Conservation (phyloP, 2,329 filamentous ascomycete genomes). For the Achaetomium macrosporum region DNA sequence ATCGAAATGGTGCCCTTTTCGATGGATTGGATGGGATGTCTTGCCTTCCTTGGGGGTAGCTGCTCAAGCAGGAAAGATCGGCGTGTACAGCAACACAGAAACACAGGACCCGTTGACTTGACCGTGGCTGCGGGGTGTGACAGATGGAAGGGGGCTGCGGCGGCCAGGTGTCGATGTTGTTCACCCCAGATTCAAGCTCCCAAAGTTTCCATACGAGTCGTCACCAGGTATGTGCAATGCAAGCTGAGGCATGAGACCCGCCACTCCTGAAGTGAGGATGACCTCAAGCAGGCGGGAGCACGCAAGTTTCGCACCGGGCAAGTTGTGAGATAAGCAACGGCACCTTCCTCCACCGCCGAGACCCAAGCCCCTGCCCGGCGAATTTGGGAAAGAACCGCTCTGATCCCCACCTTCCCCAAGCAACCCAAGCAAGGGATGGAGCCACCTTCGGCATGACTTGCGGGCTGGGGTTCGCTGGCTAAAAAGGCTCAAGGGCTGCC, state of each 20-base stretch:
- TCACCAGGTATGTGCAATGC: no score
- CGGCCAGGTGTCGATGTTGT: background rate
- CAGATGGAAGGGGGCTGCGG: background rate
- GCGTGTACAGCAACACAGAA: conserved; percentile 6
- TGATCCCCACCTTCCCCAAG: conserved; percentile 6
- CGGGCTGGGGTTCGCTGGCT: conserved; percentile 4
- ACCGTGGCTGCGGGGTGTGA: background rate
- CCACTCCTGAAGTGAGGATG: no score
- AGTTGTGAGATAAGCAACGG: background rate
- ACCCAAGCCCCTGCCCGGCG: background rate
- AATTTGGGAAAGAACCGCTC: background rate
- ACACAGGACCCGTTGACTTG: background rate
- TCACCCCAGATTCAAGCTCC: no score
- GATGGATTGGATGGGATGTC: conserved; percentile 10
- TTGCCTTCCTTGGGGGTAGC: conserved; percentile 8
- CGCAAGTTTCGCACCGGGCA: no score
- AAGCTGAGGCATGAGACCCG: no score
- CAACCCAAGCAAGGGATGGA: background rate
- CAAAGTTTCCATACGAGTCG: no score
- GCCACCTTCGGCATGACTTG: background rate
- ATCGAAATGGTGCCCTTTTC: conserved; percentile 6
- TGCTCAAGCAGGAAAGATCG: conserved; percentile 17
- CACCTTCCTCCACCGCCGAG: conserved; percentile 1
- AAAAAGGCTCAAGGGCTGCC: no score
- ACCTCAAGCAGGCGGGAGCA: no score